Conservation (phyloP, 441 rosid species). For the Pelargonium fulgidum region DNA sequence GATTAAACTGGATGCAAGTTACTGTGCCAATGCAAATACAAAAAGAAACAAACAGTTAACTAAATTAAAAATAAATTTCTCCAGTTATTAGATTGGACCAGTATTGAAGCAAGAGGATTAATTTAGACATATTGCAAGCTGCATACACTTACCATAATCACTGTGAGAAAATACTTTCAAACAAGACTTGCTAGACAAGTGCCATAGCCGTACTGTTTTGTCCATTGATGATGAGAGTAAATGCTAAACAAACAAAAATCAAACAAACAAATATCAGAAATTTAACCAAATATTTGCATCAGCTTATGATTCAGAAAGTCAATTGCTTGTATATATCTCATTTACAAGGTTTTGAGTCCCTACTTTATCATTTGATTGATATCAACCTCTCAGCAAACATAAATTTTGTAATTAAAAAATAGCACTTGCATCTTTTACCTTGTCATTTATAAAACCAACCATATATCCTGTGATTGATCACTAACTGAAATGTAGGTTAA, state of each 20-base stretch:
- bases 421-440: no score
- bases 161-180: conserved; percentile 62
- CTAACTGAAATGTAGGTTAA: neutral
- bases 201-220: conserved; percentile 72
- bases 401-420: neutral
- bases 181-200: conserved; percentile 55
- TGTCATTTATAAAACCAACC: no score
- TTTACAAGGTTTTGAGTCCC: neutral
- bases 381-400: neutral
- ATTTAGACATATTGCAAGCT: conserved; percentile 9
- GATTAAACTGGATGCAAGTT: conserved; percentile 98
- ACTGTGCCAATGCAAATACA: conserved; percentile 46
- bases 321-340: neutral
- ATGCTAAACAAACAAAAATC: conserved; percentile 34
- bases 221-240: conserved; percentile 79
- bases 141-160: conserved; percentile 50
- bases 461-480: neutral
- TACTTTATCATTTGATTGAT: neutral
- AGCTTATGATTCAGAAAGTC: neutral
- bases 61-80: conserved; percentile 6
- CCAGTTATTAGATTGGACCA: neutral
- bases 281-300: neutral
- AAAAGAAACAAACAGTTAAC: conserved; percentile 20
- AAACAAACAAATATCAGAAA: conserved; percentile 8
- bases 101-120: neutral